phyloP scores from a whole-genome alignment of 2,329 filamentous ascomycete species.

The Metarhizium album region DNA sequence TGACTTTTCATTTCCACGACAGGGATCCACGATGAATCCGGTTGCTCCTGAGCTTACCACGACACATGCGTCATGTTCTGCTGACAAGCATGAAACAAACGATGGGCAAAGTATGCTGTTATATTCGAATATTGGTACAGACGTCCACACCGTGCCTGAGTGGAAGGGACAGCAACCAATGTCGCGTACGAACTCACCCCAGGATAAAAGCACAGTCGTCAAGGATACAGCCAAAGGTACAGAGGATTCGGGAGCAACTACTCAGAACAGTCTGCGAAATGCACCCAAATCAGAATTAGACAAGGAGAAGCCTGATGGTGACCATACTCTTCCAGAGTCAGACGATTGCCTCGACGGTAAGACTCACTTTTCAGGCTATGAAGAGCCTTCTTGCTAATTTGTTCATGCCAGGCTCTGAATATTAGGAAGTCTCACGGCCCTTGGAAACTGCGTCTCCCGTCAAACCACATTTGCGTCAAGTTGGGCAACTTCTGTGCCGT shows the following conservation, averaged over 20 bases:
- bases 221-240: background rate
- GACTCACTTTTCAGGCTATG: background rate
- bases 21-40: slow-evolving; percentile 45
- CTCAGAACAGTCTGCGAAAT: background rate
- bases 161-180: background rate
- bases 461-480: background rate
- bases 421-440: background rate
- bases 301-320: too few species aligned
- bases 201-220: background rate
- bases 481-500: background rate
- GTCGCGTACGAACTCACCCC: too few species aligned
- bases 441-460: background rate
- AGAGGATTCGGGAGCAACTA: background rate
- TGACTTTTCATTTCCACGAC: slow-evolving; percentile 24
- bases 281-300: too few species aligned
- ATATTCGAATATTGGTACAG: background rate
- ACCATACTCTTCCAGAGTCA: too few species aligned
- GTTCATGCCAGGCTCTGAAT: background rate
- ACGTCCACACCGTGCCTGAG: background rate
- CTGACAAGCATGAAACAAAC: background rate
- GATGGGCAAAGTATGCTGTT: background rate
- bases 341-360: background rate
- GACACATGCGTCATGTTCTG: slow-evolving; percentile 12
- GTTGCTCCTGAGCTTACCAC: slow-evolving; percentile 45
- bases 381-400: background rate